Base-by-base conservation (phyloP, 345 rosid genomes). In the Schrenkiella parvula region DNA sequence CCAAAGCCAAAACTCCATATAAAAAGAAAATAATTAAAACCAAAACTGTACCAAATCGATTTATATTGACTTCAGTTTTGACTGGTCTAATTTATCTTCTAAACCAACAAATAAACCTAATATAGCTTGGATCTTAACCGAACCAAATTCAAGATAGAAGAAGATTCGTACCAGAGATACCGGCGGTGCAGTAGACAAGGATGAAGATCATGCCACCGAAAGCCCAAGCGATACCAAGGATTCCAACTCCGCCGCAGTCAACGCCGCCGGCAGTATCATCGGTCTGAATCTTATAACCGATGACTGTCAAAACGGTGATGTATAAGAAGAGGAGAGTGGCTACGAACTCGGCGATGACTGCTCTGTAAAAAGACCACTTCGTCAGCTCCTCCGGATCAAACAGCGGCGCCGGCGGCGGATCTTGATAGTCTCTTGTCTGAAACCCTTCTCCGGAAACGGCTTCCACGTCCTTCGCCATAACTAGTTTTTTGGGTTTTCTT, bases 171-270 rank as follows among this genome's bases (percentile, higher is more conserved):
- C 97, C 97, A 29, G 96, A 91, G 76, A 89, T 86, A 68, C 97
- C 97, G 10, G 93, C 93, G 8, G 97, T 89, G 85, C 97, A 91
- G 89, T 91, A 91, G 73, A 91, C 96, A 31, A 91, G 97, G 46
- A 91, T 77, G 29, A 91, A 91, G 78, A 91, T 91, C 96, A 91
- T 91, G 81, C 97, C 97, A 66, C 97, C 97, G 1, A 91, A 89
- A 59, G 97, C 93, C 97, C 96, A 89, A 62, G 97, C 96, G 14
- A 91, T 91, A 38, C 97, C 97, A 1, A 91, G 90, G 66, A 86
- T 78, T 4, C 97, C 97, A 25, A 91, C 97, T 1, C 97, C 93
- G 1, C 89, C 86, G 19, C 97, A 91, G 0, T 70, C 77, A 2
- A 59, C 85, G 0, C 59, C 34, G 4, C 44, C 42, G 5, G 60